These are phyloP conservation scores for Puccinia brachypodii DNA, from an alignment of 1,284 basidiomycete species.

Conservation along the genomic window DNA sequence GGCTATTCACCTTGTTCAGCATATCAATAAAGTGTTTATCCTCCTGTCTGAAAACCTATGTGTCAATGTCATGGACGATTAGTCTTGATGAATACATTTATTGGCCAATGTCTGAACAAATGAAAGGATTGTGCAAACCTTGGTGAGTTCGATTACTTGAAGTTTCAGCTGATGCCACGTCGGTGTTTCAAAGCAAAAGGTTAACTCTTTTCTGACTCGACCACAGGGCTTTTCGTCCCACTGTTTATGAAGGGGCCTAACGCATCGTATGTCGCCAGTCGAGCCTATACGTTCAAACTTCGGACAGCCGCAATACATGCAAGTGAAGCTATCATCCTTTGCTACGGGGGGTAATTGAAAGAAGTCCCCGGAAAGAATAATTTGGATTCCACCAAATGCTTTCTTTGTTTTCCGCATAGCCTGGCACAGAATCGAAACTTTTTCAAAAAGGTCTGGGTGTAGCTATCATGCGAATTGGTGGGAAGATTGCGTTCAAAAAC, in stretches of 20 bases:
- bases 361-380: slow-evolving; percentile 43
- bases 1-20: slow-evolving; percentile 50
- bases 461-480: slow-evolving; percentile 7
- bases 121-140: slow-evolving; percentile 7
- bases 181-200: slow-evolving; percentile 39
- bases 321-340: slow-evolving; percentile 37
- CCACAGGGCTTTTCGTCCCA: slow-evolving; percentile 37
- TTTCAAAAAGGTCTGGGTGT: slow-evolving; percentile 39
- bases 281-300: slow-evolving; percentile 26
- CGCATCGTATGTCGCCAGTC: slow-evolving; percentile 30
- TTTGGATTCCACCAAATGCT: slow-evolving; percentile 44
- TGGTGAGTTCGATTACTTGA: slow-evolving; percentile 3
- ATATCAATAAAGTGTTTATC: slow-evolving; percentile 51
- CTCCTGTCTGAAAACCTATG: slow-evolving; percentile 52
- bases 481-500: not conserved
- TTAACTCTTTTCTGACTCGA: slow-evolving; percentile 14
- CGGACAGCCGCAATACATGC: slow-evolving; percentile 44
- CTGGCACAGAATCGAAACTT: slow-evolving; percentile 38
- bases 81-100: not conserved
- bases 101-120: not conserved
- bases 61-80: not conserved
- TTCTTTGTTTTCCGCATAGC: slow-evolving; percentile 9
- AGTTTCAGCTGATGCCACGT: slow-evolving; percentile 13
- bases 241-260: slow-evolving; percentile 14
- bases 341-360: slow-evolving; percentile 39